Conservation (phyloP, 2,329 filamentous ascomycete species). For the Claviceps arundinis region DNA sequence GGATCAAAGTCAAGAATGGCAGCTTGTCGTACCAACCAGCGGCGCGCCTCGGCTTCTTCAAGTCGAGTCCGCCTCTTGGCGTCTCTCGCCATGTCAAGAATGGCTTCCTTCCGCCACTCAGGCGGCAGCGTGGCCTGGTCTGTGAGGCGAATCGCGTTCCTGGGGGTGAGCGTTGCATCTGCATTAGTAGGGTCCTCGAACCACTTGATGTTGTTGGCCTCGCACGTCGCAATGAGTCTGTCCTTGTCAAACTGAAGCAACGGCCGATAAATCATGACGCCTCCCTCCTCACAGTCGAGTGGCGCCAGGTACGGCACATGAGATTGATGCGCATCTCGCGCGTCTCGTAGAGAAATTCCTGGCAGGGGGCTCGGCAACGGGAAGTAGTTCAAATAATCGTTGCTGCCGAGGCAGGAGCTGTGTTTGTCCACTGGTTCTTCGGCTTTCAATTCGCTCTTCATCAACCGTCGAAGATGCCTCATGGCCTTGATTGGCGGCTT, state of each 20-base stretch:
- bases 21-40: constrained; percentile 35
- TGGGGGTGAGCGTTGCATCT: constrained; percentile 60
- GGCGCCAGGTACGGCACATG: constrained; percentile 21
- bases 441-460: constrained; percentile 16
- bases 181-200: constrained; percentile 77
- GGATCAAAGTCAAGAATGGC: constrained; percentile 34
- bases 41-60: constrained; percentile 39
- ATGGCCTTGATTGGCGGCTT: constrained; percentile 17
- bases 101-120: constrained; percentile 51
- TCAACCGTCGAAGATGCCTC: constrained; percentile 15
- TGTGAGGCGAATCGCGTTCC: constrained; percentile 70
- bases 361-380: constrained; percentile 4
- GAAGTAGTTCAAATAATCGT: constrained; percentile 15
- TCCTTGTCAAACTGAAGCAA: constrained; percentile 59
- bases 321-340: constrained; percentile 3
- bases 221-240: constrained; percentile 61
- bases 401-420: constrained; percentile 8
- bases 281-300: constrained; percentile 44
- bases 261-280: constrained; percentile 55
- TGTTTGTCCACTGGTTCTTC: constrained; percentile 9
- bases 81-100: constrained; percentile 47
- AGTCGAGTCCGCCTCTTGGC: constrained; percentile 29
- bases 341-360: constrained; percentile 9
- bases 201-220: constrained; percentile 54
- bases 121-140: constrained; percentile 46